A percentile compares a stretch with the other conserved stretches of the same genome.
Conservation (phyloP, 306 rosid genomes). For the Vigna angularis region DNA sequence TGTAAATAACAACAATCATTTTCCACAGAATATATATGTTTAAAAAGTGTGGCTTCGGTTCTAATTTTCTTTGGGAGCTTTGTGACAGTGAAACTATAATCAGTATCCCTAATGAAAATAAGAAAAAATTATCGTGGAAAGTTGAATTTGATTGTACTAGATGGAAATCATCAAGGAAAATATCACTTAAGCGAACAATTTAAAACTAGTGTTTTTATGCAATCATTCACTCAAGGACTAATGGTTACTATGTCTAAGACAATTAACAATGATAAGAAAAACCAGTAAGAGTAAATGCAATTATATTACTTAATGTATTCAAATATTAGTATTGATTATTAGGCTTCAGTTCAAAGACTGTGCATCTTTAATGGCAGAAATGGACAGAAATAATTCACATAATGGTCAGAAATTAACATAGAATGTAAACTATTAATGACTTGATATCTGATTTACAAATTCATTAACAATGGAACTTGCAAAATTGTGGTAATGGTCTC, state of each 20-base stretch:
- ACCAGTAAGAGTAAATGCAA: no score
- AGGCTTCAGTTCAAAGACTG: no score
- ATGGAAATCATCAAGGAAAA: neutral
- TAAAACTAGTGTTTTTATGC: no score
- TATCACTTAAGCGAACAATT: neutral
- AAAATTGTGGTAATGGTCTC: neutral
- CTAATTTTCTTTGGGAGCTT: no score
- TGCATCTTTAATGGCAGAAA: no score
- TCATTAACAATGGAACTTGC: neutral
- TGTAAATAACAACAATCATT: slow-evolving; percentile 4
- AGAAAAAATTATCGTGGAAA: neutral
- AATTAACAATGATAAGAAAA: no score
- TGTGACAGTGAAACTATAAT: no score
- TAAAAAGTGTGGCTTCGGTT: neutral
- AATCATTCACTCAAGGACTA: neutral
- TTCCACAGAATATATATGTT: neutral
- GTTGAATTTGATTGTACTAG: neutral
- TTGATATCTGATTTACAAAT: neutral
- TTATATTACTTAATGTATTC: no score
- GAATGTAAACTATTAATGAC: neutral
- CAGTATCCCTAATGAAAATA: no score
- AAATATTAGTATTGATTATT: no score
- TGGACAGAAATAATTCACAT: neutral
- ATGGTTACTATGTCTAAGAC: no score
- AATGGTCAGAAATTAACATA: neutral